These are phyloP conservation scores for Dactylellina cionopaga DNA, from an alignment of 2,329 filamentous ascomycete species.

Conservation along the genomic window DNA sequence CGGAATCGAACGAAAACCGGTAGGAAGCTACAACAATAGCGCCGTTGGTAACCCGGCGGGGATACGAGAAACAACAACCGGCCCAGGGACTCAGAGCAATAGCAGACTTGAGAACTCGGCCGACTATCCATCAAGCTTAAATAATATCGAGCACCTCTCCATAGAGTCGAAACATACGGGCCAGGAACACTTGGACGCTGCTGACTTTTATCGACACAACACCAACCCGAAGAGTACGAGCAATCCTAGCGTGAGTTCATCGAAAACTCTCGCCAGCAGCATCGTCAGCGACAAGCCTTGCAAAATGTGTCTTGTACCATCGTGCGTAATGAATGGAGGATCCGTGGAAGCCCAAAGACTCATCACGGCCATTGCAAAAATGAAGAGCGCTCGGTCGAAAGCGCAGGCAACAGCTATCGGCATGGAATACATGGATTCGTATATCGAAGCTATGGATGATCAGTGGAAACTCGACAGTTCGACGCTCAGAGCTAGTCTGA, in stretches of 20 bases:
- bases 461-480: conserved; percentile 36
- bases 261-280: background rate
- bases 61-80: background rate
- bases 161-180: background rate
- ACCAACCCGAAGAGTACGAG: background rate
- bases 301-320: conserved; percentile 13
- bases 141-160: conserved; percentile 13
- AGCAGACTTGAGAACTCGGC: conserved; percentile 18
- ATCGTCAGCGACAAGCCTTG: background rate
- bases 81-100: background rate
- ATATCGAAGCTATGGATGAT: conserved; percentile 30
- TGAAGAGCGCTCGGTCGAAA: conserved; percentile 34
- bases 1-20: conserved; percentile 1
- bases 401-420: conserved; percentile 17
- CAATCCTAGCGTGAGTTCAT: too few relatives aligned
- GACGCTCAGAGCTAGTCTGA: background rate
- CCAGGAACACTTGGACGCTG: conserved; percentile 44
- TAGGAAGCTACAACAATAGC: conserved; percentile 16
- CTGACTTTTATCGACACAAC: conserved; percentile 35
- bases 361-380: conserved; percentile 10
- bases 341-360: conserved; percentile 32
- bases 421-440: conserved; percentile 36
- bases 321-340: conserved; percentile 41
- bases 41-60: background rate
- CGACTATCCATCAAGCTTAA: background rate